Evolutionary conservation across 352 stramenopile species (phyloP).

Genomic region (Hyaloperonospora brassicae): DNA sequence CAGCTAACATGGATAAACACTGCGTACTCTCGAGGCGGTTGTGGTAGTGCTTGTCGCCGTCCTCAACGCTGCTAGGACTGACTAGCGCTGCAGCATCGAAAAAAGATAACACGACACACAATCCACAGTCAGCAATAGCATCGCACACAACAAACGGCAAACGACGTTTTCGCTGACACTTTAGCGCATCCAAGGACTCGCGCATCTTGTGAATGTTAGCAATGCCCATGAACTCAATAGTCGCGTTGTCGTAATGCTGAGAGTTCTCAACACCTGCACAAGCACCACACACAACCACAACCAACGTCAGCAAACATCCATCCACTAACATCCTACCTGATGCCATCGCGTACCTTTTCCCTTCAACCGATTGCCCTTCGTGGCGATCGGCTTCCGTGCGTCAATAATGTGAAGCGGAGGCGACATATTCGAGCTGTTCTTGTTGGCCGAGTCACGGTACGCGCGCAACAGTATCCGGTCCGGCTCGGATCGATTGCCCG

Average conservation of each 20-base stretch:
- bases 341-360: conserved; percentile 48
- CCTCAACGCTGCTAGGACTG: conserved; percentile 71
- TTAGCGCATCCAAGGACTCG: conserved; percentile 87
- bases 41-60: conserved; percentile 85
- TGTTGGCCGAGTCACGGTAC: conserved; percentile 80
- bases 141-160: background rate
- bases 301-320: background rate
- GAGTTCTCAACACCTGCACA: conserved; percentile 91
- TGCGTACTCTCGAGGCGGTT: conserved; percentile 75
- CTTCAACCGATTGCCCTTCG: conserved; percentile 74
- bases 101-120: background rate
- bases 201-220: conserved; percentile 99
- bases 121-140: conserved; percentile 7
- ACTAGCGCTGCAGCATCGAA: conserved; percentile 41
- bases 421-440: conserved; percentile 58
- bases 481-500: conserved; percentile 87
- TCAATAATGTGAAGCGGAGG: conserved; percentile 82
- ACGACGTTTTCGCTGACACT: conserved; percentile 33
- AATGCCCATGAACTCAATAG: conserved; percentile 97
- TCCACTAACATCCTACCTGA: no score
- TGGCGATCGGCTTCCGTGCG: conserved; percentile 70
- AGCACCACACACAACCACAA: conserved; percentile 2
- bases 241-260: conserved; percentile 92
- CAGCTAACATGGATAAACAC: background rate
- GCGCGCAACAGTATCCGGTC: conserved; percentile 88